Evolutionary conservation across 768 basidiomycete genomes (phyloP).

Genomic region (Wakefieldia striispora): DNA sequence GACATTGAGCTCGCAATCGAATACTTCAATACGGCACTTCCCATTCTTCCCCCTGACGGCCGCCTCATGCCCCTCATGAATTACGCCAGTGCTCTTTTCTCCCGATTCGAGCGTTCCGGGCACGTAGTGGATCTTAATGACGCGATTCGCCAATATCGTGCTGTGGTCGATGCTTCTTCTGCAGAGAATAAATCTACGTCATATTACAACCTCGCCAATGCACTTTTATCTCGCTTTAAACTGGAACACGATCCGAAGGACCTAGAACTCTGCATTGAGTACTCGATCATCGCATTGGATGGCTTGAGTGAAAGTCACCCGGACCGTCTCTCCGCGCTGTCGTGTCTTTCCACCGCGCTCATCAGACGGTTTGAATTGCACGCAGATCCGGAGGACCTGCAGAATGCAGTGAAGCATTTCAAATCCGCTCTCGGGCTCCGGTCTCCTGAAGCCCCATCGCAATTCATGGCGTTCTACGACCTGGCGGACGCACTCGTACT

Average conservation of each 20-base stretch:
- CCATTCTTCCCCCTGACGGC: constrained; percentile 15
- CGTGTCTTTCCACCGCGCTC: constrained; percentile 24
- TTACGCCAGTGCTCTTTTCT: constrained; percentile 29
- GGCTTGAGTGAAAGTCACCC: constrained; percentile 13
- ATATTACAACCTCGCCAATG: constrained; percentile 31
- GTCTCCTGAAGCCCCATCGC: constrained; percentile 13
- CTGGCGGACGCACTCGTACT: constrained; percentile 26
- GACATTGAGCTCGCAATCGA: constrained; percentile 33
- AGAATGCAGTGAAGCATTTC: constrained; percentile 27
- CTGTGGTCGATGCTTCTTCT: constrained; percentile 16
- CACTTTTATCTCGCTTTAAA: constrained; percentile 30
- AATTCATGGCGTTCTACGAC: constrained; percentile 18
- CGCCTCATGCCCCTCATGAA: constrained; percentile 27
- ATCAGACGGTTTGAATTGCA: constrained; percentile 20
- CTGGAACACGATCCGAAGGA: constrained; percentile 16
- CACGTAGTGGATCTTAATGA: constrained; percentile 18
- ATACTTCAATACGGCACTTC: constrained; percentile 22
- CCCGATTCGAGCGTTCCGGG: constrained; percentile 24
- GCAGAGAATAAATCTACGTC: constrained; percentile 18
- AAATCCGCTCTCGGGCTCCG: constrained; percentile 18
- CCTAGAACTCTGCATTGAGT: constrained; percentile 23
- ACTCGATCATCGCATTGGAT: constrained; percentile 18
- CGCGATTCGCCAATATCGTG: constrained; percentile 25
- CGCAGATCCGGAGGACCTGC: constrained; percentile 22
- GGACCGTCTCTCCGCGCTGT: constrained; percentile 16